These are phyloP conservation scores for Grosmannia serpens DNA, from an alignment of 2,329 filamentous ascomycete genomes.

Conservation along the genomic window DNA sequence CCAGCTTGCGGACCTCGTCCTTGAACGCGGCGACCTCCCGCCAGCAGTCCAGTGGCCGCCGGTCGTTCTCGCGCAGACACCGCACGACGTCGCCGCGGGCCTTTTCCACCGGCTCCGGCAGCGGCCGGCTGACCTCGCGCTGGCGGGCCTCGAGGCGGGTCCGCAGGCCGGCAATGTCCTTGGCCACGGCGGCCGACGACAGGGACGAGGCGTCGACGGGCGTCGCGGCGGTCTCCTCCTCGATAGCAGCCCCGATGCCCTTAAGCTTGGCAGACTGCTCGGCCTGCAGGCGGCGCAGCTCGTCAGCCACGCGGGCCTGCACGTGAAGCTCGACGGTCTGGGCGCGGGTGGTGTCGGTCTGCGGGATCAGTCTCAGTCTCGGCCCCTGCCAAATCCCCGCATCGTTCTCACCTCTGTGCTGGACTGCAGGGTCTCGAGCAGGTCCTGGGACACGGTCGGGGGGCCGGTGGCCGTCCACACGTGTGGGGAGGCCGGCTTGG, in stretches of 20 bases:
- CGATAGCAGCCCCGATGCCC: conserved; percentile 25
- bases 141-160: conserved; percentile 50
- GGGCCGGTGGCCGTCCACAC: conserved; percentile 42
- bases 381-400: background rate
- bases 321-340: conserved; percentile 77
- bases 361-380: conserved; percentile 5
- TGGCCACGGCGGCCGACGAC: conserved; percentile 32
- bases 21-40: conserved; percentile 86
- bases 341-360: conserved; percentile 83
- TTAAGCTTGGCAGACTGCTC: conserved; percentile 59
- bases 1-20: conserved; percentile 73
- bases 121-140: conserved; percentile 48
- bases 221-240: conserved; percentile 9
- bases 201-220: background rate
- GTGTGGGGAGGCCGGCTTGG: conserved; percentile 37
- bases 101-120: conserved; percentile 61
- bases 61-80: conserved; percentile 75
- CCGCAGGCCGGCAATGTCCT: conserved; percentile 48
- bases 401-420: conserved; percentile 62
- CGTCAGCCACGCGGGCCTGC: conserved; percentile 73
- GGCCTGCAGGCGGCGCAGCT: conserved; percentile 69
- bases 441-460: conserved; percentile 59
- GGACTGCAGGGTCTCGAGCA: conserved; percentile 72
- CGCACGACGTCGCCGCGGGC: conserved; percentile 66
- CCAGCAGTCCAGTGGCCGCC: conserved; percentile 88